phyloP scores from a whole-genome alignment of 306 rosid species.

The Fragaria vesca region DNA sequence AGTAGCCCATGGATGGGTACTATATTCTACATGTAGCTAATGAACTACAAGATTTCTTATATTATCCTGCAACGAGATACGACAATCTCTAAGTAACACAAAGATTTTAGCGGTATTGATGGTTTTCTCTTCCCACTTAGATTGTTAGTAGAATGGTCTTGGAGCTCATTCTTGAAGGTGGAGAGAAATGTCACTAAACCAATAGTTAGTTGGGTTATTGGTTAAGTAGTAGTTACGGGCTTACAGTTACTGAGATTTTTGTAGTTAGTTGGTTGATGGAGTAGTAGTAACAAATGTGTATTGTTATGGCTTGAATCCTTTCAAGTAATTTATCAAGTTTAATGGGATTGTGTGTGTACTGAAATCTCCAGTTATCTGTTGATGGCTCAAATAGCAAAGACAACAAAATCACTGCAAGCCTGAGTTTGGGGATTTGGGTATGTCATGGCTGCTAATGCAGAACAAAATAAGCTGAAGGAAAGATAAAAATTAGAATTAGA shows the following conservation, averaged over 20 bases:
- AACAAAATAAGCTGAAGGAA: too few relatives aligned
- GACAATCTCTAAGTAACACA: neutral
- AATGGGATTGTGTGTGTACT: neutral
- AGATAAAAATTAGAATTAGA: too few relatives aligned
- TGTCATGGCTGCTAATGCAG: too few relatives aligned
- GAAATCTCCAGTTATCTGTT: neutral
- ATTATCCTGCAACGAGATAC: neutral
- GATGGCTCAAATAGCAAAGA: neutral
- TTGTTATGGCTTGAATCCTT: neutral
- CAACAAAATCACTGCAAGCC: neutral
- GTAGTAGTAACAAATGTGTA: neutral
- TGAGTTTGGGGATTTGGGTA: neutral
- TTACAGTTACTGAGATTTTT: neutral
- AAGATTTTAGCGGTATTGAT: neutral
- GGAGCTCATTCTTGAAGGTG: neutral
- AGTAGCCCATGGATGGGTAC: constrained; percentile 39
- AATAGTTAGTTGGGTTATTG: neutral
- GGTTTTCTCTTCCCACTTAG: neutral
- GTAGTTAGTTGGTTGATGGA: neutral
- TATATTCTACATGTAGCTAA: constrained; percentile 13
- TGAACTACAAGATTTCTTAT: neutral
- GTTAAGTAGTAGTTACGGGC: neutral
- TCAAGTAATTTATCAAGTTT: neutral
- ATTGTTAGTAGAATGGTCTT: neutral
- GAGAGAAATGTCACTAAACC: neutral